Conservation (phyloP, 768 basidiomycete species). For the Neoboletus magnificus region DNA sequence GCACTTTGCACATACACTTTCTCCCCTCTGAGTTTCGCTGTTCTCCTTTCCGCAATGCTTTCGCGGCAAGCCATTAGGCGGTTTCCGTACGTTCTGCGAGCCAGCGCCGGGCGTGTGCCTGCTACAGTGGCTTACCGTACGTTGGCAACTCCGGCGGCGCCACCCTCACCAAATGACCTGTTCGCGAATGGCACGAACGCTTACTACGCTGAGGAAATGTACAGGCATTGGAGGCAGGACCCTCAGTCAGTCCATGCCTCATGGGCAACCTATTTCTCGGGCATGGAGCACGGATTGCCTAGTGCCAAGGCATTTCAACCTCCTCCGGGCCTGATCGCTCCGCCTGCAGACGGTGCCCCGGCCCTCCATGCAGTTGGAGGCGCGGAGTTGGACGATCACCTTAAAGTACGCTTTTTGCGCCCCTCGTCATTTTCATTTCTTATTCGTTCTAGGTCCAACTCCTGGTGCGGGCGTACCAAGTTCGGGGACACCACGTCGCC, state of each 20-base stretch:
- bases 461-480: slow-evolving; percentile 97
- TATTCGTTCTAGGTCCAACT: slow-evolving; percentile 75
- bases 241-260: slow-evolving; percentile 89
- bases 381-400: slow-evolving; percentile 84
- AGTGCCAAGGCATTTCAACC: slow-evolving; percentile 81
- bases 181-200: slow-evolving; percentile 95
- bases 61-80: slow-evolving; percentile 37
- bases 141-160: slow-evolving; percentile 46
- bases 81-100: slow-evolving; percentile 30
- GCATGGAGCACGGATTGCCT: slow-evolving; percentile 82
- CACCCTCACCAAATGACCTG: slow-evolving; percentile 74
- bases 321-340: slow-evolving; percentile 69
- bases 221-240: slow-evolving; percentile 86
- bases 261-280: slow-evolving; percentile 93
- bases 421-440: neutral
- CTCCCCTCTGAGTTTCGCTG: neutral
- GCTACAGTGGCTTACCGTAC: slow-evolving; percentile 27
- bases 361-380: slow-evolving; percentile 65
- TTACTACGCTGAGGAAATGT: slow-evolving; percentile 98
- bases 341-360: slow-evolving; percentile 77
- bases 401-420: slow-evolving; percentile 61
- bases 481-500: slow-evolving; percentile 94
- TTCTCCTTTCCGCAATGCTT: slow-evolving; percentile 29
- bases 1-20: neutral
- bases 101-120: slow-evolving; percentile 15